Evolutionary conservation across 768 basidiomycete genomes (phyloP), one percentile per base, ranked within the genome.

Genomic region (Boletales sp.): DNA sequence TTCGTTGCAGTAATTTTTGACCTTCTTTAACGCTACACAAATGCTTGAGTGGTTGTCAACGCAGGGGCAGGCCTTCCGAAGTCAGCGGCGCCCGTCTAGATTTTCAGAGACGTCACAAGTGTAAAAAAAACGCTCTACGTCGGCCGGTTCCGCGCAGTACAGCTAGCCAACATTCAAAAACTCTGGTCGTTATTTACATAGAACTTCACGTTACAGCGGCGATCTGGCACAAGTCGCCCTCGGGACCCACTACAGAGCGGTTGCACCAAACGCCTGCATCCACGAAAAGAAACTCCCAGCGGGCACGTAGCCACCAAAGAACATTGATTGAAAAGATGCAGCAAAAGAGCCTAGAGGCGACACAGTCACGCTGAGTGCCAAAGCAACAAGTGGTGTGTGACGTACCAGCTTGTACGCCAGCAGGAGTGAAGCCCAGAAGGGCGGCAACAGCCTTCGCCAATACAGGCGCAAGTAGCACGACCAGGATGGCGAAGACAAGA

Each of bases 231-330:
- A 27, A 27, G 24, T 27, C 5, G 6, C 24, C 24, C 24, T 27
- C 24, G 24, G 6, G 24, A 27, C 24, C 24, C 5, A 27, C 24
- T 27, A 27, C 24, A 27, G 7, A 21, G 21, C 35, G 5, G 24
- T 27, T 6, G 24, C 24, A 0, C 59, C 56, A 7, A 52, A 45
- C 0, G 56, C 61, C 1, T 62, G 60, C 0, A 58, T 5, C 8
- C 3, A 2, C 1, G 59, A 5, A 27, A 62, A 60, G 0, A 48
- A 0, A 0, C 56, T 59, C 0, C 35, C 51, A 0, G 19, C 2
- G 0, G 56, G 56, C 0, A 60, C 50, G 11, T 1, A 40, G 0
- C 37, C 56, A 18, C 60, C 47, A 8, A 37, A 51, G 1, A 47
- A n/a, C 0, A 0, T 5, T 0, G 54, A 2, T 17, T 59, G 58